Base-by-base conservation (phyloP, 306 rosid species). In the Quercus aquifolioides region DNA sequence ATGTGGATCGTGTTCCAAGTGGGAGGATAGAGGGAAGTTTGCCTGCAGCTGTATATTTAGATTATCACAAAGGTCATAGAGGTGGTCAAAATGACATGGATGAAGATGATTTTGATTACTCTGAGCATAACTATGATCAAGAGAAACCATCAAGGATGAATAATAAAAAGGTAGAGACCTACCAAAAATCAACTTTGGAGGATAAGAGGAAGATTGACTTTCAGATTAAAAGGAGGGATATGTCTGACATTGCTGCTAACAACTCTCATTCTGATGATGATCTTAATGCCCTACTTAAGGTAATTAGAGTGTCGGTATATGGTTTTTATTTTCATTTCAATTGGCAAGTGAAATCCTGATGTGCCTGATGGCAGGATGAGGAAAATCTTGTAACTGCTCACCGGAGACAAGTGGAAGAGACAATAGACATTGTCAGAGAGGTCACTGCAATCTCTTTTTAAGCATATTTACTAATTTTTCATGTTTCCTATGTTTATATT, bases 401-500 rank as follows among this genome's bases (percentile, higher is more conserved):
- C 76, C 85, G 92, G 71, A 88, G 82, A 86, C 97, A 90, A 87
- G 97, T 92, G 81, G 97, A 94, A 91, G 94, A 92, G 87, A 91
- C 97, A 43, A 92, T 94, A 55, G 90, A 92, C 82, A 90, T 88
- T 80, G 97, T 91, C 82, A 84, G 83, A 80, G 97, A 92, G 99
- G 97, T 90, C 55, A 7, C 85, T 68, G 60, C 76, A 62, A 58
- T 79, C 23, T 75, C 80, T 65, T 69, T 23, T 30, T 30, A 26
- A 26, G 28, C 58, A 17, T 30, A 41, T 41, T 9, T 41, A 41
- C 46, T 41, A 41, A 51, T 72, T 78, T 62, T 68, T 15, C 19
- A 76, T 41, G n/a, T 59, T 71, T 55, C 26, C 41, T 41, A 51
- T 33, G 46, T 64, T 67, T 52, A 70, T 38, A 49, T 46, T 57